Base-by-base conservation (phyloP, 306 rosid species). In the Hippophae gyantsensis region DNA sequence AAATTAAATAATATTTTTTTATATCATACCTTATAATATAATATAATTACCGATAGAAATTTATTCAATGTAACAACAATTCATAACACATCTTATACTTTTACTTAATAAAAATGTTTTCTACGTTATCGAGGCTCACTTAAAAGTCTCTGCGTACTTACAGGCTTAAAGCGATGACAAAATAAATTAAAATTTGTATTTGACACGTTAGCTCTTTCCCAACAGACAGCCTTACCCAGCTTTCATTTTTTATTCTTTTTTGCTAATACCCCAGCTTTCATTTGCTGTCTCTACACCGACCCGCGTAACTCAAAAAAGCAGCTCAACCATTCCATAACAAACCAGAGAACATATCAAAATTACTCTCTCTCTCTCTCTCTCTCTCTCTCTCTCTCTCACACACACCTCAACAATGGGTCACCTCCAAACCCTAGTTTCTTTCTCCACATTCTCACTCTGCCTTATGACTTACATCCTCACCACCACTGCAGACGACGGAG, bases 401-500 rank as follows among this genome's bases (percentile, higher is more conserved):
- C 56, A 48, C 54, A 10, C 6, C 23, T 64, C 62, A 58, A 58
- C 32, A 71, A 86, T 89, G 97, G 80, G 79, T 59, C 52, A 5
- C 7, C 68, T 66, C 43, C 66, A 69, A 78, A 65, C 80, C 78
- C 72, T 82, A 48, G 26, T 18, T 5, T 60, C 74, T 74, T 72
- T 76, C 66, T 56, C 61, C 43, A 9, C 32, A 18, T 41, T n/a
- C 1, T 6, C 47, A 9, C 10, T 57, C 52, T 43, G 50, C 23
- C 7, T 64, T 25, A 9, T 65, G 60, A 13, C 42, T 56, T 9
- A 14, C 57, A n/a, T 52, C 45, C 2, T 23, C 61, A 3, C 57
- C 54, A 8, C 42, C 62, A 56, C 67, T 26, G 95, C 78, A n/a
- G 95, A 85, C 23, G 95, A 87, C 25, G 70, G 76, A 5, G 62